Base-by-base conservation (phyloP, 805 yeast species). In the Saccharomycopsis malanga region DNA sequence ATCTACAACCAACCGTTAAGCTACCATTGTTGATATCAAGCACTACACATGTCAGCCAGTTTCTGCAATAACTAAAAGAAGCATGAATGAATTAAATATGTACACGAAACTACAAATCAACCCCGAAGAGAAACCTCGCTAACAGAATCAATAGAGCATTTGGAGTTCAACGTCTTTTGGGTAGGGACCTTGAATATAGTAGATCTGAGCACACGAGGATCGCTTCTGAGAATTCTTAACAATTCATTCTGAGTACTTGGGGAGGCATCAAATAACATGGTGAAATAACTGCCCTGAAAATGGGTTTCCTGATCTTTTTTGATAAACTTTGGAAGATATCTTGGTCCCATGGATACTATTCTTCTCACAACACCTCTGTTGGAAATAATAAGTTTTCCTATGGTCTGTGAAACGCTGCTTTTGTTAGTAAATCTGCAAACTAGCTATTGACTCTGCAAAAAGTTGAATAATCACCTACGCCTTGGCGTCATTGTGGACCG, bases 301-400 rank as follows among this genome's bases (percentile, higher is more conserved):
- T 89, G 95, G 52, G 79, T 74, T 61, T 89, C 95, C 59, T 88
- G 94, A 59, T 87, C 87, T 60, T 86, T 86, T 55, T 81, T 78
- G 66, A 86, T 74, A 52, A 91, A 75, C 54, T 79, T 83, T 17
- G 98, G 96, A 46, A 93, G 72, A 23, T 80, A 79, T 53, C 77
- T 77, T 36, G 80, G 75, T 0, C 96, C 97, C 62, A 89, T 66
- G 53, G 88, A 83, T 44, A 83, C 76, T 39, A 91, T 77, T 52
- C 78, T 81, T 61, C 98, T 76, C 34, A 91, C 80, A n/a, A 91
- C 91, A 43, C 98, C 98, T 72, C 96, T 87, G 65, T 91, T 89
- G 52, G 79, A 77, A 49, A 93, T 74, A 24, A 91, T 77, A 60
- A 87, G 70, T 61, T 79, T 83, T 7, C 98, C 98, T 24, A 89